Conservation (phyloP, 768 basidiomycete genomes). For the Auricularia heimuer region DNA sequence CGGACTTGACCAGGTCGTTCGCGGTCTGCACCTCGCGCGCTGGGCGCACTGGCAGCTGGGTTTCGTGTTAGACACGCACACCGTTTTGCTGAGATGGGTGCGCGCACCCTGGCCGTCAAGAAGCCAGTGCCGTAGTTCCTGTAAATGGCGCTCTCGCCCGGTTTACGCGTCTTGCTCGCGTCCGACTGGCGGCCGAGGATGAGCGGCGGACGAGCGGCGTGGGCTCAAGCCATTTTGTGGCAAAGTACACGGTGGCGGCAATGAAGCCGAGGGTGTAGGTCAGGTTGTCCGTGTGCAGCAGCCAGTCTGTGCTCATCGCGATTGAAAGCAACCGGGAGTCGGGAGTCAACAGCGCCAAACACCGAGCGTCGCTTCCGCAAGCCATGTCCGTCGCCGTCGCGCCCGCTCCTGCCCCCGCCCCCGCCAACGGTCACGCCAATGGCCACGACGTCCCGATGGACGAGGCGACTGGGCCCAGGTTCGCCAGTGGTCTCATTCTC, state of each 20-base stretch:
- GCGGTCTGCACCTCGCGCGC: constrained; percentile 61
- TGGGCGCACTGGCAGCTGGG: constrained; percentile 65
- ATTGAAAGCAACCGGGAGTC: background rate
- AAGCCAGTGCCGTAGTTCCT: constrained; percentile 83
- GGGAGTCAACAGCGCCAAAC: background rate
- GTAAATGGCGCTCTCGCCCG: constrained; percentile 78
- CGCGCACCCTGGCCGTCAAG: constrained; percentile 59
- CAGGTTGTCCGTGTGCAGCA: background rate
- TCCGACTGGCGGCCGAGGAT: constrained; percentile 88
- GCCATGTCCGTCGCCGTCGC: constrained; percentile 3
- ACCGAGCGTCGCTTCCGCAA: background rate
- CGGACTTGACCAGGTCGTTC: constrained; percentile 55
- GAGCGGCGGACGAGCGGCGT: constrained; percentile 70
- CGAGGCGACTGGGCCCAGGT: constrained; percentile 33
- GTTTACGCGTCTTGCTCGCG: constrained; percentile 68
- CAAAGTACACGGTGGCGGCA: constrained; percentile 42
- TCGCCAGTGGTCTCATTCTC: constrained; percentile 80
- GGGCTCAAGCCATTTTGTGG: constrained; percentile 7
- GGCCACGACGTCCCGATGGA: constrained; percentile 33
- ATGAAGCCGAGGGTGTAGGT: constrained; percentile 1
- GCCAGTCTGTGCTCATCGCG: background rate
- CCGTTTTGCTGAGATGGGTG: constrained; percentile 10
- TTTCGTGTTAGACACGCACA: background rate
- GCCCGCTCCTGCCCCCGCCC: background rate
- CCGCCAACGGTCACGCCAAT: constrained; percentile 24